phyloP scores from a whole-genome alignment of 169 alveolate genomes.

The Pseudocohnilembus persalinus region DNA sequence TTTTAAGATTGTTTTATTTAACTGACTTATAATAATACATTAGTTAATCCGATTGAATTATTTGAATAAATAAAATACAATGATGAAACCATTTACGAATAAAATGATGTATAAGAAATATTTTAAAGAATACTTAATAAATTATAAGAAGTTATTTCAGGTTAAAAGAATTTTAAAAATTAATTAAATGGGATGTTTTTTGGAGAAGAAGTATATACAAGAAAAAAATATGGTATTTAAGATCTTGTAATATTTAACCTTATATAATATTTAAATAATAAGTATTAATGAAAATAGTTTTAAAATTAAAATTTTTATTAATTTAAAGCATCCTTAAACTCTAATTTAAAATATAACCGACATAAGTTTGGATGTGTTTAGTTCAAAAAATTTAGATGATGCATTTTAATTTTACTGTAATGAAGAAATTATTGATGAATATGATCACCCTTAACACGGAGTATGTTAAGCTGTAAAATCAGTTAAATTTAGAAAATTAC shows the following conservation, averaged over 20 bases:
- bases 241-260: too few species aligned
- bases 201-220: not conserved
- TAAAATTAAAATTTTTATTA: too few species aligned
- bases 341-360: not conserved
- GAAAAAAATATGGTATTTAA: too few species aligned
- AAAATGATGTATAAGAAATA: not conserved
- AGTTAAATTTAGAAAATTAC: not conserved
- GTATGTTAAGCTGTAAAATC: too few species aligned
- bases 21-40: not conserved
- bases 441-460: not conserved
- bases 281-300: not conserved
- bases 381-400: not conserved
- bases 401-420: not conserved
- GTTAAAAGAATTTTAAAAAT: too few species aligned
- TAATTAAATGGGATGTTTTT: not conserved
- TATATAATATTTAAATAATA: too few species aligned
- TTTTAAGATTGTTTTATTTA: not conserved
- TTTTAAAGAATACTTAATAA: not conserved
- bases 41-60: not conserved
- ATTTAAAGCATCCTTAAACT: not conserved
- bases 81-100: not conserved
- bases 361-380: not conserved
- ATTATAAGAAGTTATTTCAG: not conserved
- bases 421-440: not conserved
- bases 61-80: too few species aligned